These are phyloP conservation scores for Paramarasmius palmivorus DNA, from an alignment of 1,284 basidiomycete genomes.

Conservation along the genomic window DNA sequence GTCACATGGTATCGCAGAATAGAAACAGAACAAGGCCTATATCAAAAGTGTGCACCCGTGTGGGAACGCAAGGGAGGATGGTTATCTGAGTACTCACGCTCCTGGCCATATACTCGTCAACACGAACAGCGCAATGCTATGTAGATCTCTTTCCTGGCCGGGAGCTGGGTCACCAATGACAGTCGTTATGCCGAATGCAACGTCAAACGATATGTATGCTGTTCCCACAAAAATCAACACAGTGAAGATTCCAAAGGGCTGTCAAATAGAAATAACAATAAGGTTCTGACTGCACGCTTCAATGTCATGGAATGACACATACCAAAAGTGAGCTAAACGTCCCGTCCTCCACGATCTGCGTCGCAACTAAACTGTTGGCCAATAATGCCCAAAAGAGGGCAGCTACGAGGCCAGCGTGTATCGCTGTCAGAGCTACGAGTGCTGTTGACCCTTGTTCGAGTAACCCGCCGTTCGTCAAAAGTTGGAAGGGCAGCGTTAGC, in stretches of 20 bases:
- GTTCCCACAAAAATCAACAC: conserved; percentile 69
- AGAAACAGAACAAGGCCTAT: background rate
- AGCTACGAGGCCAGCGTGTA: conserved; percentile 72
- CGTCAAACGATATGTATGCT: conserved; percentile 79
- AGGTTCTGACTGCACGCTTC: background rate
- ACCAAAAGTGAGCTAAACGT: conserved; percentile 72
- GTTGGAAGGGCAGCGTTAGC: conserved; percentile 72
- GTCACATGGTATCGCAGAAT: background rate
- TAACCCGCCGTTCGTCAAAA: conserved; percentile 76
- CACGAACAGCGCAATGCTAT: conserved; percentile 73
- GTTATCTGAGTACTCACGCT: conserved; percentile 52
- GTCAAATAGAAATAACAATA: conserved; percentile 1
- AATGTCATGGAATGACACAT: conserved; percentile 29
- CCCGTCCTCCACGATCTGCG: conserved; percentile 84
- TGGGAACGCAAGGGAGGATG: background rate
- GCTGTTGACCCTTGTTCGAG: conserved; percentile 74
- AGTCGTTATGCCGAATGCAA: conserved; percentile 62
- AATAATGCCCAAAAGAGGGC: conserved; percentile 78
- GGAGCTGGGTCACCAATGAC: conserved; percentile 56
- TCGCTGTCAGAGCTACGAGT: conserved; percentile 72
- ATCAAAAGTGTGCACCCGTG: conserved; percentile 1
- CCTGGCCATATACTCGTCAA: conserved; percentile 83
- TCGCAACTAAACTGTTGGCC: conserved; percentile 78
- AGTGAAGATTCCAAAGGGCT: conserved; percentile 67
- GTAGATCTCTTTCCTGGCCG: conserved; percentile 54